Conservation (phyloP, 169 alveolate species). For the Eimeria sp. region DNA sequence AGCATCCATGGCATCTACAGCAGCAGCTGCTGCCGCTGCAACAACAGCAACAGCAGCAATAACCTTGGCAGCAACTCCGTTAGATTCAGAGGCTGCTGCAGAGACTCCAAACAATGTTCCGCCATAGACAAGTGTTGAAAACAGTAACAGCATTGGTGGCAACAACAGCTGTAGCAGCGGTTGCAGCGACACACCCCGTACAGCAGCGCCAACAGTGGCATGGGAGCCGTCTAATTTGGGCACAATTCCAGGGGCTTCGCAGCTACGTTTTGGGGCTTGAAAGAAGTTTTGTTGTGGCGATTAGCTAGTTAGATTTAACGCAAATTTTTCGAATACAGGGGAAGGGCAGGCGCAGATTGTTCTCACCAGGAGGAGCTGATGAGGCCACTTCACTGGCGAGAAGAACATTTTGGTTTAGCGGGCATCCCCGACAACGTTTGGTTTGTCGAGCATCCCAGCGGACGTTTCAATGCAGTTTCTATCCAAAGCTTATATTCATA, state of each 20-base stretch:
- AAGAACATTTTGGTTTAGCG: not conserved
- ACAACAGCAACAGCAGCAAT: not conserved
- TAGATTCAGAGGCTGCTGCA: not conserved
- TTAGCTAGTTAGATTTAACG: not conserved
- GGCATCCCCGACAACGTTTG: too few relatives aligned
- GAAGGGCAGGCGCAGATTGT: not conserved
- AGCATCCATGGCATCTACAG: not conserved
- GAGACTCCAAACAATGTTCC: not conserved
- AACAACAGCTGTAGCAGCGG: not conserved
- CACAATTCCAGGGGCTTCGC: not conserved
- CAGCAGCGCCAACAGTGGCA: slow-evolving; percentile 37
- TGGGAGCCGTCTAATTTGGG: not conserved
- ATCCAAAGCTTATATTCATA: not conserved
- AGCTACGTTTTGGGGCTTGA: not conserved
- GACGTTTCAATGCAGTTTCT: not conserved
- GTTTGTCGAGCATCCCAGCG: too few relatives aligned
- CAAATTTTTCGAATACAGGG: not conserved
- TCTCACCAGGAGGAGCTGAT: not conserved
- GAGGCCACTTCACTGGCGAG: not conserved
- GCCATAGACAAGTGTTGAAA: not conserved
- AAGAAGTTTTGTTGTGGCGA: not conserved
- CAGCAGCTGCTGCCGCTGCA: not conserved
- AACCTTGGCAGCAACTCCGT: not conserved
- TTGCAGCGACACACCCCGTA: not conserved
- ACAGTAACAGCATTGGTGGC: not conserved